These are phyloP conservation scores for Poteriospumella lacustris DNA, from an alignment of 108 stramenopile genomes.

Conservation along the genomic window DNA sequence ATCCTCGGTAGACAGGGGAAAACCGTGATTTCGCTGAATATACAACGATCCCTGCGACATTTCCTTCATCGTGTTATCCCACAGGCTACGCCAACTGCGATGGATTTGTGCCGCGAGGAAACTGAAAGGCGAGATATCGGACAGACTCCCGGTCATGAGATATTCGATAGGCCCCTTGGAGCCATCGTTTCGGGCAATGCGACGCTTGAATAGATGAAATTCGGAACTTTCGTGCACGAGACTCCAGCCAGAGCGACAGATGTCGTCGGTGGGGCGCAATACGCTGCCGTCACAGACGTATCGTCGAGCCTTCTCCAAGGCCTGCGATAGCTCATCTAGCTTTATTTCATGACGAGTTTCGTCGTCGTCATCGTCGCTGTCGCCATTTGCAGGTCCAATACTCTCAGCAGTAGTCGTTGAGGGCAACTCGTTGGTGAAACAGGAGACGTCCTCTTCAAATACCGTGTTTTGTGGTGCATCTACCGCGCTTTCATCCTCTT, in stretches of 20 bases:
- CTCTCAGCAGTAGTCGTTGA: no score
- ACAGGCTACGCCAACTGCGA: background rate
- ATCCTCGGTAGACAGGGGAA: no score
- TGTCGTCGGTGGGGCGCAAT: background rate
- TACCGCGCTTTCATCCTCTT: no score
- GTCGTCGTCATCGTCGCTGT: background rate
- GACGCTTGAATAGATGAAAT: background rate
- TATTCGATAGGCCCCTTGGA: background rate
- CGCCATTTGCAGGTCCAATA: no score
- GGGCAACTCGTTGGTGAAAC: no score
- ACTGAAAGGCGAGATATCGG: background rate
- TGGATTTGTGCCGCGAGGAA: background rate
- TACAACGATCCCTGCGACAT: background rate
- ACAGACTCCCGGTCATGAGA: background rate
- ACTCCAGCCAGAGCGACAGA: background rate
- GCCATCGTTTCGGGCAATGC: background rate
- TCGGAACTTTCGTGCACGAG: background rate
- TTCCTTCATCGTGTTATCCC: conserved; percentile 14
- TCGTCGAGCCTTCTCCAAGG: background rate
- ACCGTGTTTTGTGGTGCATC: no score
- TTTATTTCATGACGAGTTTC: background rate
- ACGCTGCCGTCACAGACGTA: background rate
- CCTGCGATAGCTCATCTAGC: background rate
- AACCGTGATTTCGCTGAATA: no score
- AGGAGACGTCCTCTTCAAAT: no score